Base-by-base conservation (phyloP, 768 basidiomycete species). In the Leucocoprinus sp. region DNA sequence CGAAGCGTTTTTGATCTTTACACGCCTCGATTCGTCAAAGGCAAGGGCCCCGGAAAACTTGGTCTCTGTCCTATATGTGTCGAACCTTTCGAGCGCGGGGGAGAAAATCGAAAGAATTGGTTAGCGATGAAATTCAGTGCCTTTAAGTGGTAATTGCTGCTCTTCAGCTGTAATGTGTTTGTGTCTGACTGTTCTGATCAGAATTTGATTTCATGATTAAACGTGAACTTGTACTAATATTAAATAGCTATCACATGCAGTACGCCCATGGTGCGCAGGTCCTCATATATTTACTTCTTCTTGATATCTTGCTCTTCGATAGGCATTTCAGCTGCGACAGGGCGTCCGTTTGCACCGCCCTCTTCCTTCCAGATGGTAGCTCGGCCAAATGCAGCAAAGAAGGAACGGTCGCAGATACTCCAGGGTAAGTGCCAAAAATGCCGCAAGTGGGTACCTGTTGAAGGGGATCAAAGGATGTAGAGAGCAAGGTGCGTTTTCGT, bases 401-500 rank as follows among this genome's bases (percentile, higher is more conserved):
- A 73, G 36, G 84, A 90, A 56, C 77, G 79, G 46, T 49, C 61
- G 0, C 53, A 64, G 21, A 70, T 89, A 49, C 66, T 74, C 35
- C 76, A 91, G 54, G 89, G 86, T 2, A 78, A 74, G 54, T 92
- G 89, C 54, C 87, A 91, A 65, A 77, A 75, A 54, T 92, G 89
- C 61, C 55, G 60, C 18, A 75, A 74, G 51, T 92, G 88, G 87
- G 64, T 88, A 15, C 60, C 72, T 1, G 64, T 90, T 4, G 80
- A 90, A 56, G 82, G 85, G 6, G 61, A 84, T n/a, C n/a, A 45
- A 90, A 89, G 63, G 73, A 79, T 52, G 71, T 84, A 42, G 78
- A 84, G 38, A 73, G 76, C 45, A 88, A 89, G 73, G 85, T 79
- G n/a, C 6, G 31, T 8, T n/a, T 31, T 12, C 3, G 42, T 24